Percentiles rank a stretch among this genome's conserved stretches.
These are phyloP conservation scores for Triticum aestivum DNA, from an alignment of 176 grass and related monocot species.

Conservation along the genomic window IWGSC_CS_RefSeq_v2.1 NC_057797.1:34250162-34250661, in stretches of 20 bases:
- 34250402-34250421: conserved; percentile 44
- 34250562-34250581: conserved; percentile 25
- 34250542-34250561: conserved; percentile 21
- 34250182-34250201: not conserved
- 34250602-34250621: conserved; percentile 38
- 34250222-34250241: not conserved
- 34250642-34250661: not conserved
- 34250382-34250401: conserved; percentile 43
- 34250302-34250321: conserved; percentile 42
- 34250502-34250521: conserved; percentile 39
- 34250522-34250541: conserved; percentile 24
- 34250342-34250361: conserved; percentile 27
- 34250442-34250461: conserved; percentile 44
- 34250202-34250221: not conserved
- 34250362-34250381: conserved; percentile 19
- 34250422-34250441: conserved; percentile 36
- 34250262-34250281: not conserved
- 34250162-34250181: too few species aligned
- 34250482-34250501: conserved; percentile 61
- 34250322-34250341: conserved; percentile 42
- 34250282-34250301: not conserved
- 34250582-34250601: conserved; percentile 34
- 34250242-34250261: conserved; percentile 36
- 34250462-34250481: conserved; percentile 47
- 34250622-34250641: conserved; percentile 30